Percentiles rank a stretch among this genome's conserved stretches.
phyloP scores from a whole-genome alignment of 805 yeast genomes.

The Cyberlindnera americana region DNA sequence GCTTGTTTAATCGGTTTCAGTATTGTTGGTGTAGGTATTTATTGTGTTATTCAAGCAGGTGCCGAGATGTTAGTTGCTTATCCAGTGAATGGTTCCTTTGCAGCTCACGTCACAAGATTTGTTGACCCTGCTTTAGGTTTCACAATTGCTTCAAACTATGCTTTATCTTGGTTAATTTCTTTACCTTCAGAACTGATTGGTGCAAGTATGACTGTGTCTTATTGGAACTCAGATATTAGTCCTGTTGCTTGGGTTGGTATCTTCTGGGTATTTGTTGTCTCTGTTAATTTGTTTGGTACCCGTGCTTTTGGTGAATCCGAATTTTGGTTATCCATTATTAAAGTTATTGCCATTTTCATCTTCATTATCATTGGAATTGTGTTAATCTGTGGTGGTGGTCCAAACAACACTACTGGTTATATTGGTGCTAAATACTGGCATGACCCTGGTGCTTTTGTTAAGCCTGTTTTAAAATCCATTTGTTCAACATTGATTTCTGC shows the following conservation, averaged over 20 bases:
- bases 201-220: conserved; percentile 51
- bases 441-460: conserved; percentile 50
- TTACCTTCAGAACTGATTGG: conserved; percentile 61
- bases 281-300: conserved; percentile 50
- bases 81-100: conserved; percentile 53
- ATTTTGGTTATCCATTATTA: conserved; percentile 42
- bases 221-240: conserved; percentile 46
- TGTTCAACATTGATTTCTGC: conserved; percentile 73
- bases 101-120: conserved; percentile 47
- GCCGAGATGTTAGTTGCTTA: conserved; percentile 52
- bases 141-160: conserved; percentile 50
- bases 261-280: conserved; percentile 44
- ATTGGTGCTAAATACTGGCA: conserved; percentile 45
- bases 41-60: conserved; percentile 55
- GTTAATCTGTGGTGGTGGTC: conserved; percentile 44
- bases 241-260: conserved; percentile 61
- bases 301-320: conserved; percentile 54
- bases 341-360: conserved; percentile 42
- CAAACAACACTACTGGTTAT: conserved; percentile 37
- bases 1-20: conserved; percentile 57
- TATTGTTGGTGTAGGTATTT: conserved; percentile 55
- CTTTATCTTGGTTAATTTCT: conserved; percentile 52
- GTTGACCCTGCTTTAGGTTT: conserved; percentile 56
- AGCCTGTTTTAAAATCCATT: conserved; percentile 62
- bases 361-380: conserved; percentile 50